Evolutionary conservation across 2,329 filamentous ascomycete species (phyloP).

Genomic region (Helotiales sp.): DNA sequence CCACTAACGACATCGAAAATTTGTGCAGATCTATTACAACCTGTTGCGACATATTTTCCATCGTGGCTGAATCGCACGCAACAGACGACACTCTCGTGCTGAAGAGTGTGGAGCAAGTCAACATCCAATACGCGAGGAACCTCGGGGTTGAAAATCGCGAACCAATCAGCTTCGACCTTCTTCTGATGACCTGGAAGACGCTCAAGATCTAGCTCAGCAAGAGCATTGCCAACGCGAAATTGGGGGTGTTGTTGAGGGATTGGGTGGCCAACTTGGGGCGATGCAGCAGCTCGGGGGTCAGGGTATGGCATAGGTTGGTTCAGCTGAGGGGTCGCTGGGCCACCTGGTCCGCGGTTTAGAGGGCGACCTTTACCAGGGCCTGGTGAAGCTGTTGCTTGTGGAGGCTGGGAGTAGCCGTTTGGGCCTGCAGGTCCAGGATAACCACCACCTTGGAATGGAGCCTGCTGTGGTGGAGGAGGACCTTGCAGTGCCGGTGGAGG

Average conservation of each 20-base stretch:
- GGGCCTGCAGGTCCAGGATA: conserved; percentile 57
- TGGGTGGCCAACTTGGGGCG: conserved; percentile 84
- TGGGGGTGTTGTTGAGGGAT: conserved; percentile 61
- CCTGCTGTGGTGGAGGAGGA: conserved; percentile 56
- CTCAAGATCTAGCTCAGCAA: conserved; percentile 86
- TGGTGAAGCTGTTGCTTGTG: conserved; percentile 82
- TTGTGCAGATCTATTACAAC: conserved; percentile 98
- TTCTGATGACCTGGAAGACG: conserved; percentile 83
- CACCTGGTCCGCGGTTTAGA: conserved; percentile 64
- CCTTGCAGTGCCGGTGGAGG: conserved; percentile 52
- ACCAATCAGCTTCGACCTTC: conserved; percentile 90
- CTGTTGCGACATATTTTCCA: conserved; percentile 92
- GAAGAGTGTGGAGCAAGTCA: conserved; percentile 87
- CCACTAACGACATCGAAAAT: conserved; percentile 93
- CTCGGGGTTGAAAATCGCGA: conserved; percentile 92
- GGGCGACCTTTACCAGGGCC: conserved; percentile 72
- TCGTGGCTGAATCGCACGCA: conserved; percentile 96
- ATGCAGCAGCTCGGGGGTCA: conserved; percentile 65
- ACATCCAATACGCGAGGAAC: conserved; percentile 90
- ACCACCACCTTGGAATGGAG: conserved; percentile 63
- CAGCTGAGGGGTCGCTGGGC: conserved; percentile 88
- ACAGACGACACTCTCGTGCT: conserved; percentile 95
- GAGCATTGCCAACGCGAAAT: conserved; percentile 64
- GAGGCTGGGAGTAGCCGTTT: conserved; percentile 79
- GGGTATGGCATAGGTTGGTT: conserved; percentile 85